phyloP scores from a whole-genome alignment of 2,329 filamentous ascomycete species.

The Fusarium torulosum region DNA sequence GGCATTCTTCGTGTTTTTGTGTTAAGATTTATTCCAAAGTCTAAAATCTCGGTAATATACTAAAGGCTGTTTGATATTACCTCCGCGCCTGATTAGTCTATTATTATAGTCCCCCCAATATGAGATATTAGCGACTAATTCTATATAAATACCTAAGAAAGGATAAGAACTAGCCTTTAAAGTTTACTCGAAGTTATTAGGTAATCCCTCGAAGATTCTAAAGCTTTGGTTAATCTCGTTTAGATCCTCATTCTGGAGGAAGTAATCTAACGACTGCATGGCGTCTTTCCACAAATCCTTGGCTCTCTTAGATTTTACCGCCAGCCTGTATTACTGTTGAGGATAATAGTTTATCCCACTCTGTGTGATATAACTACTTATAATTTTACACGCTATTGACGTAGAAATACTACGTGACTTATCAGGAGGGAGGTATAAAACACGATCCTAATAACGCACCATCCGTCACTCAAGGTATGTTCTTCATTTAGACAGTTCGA shows the following conservation, averaged over 20 bases:
- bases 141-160: too few relatives aligned
- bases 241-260: background rate
- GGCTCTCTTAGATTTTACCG: background rate
- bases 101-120: background rate
- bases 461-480: too few relatives aligned
- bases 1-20: background rate
- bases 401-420: too few relatives aligned
- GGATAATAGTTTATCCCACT: too few relatives aligned
- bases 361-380: too few relatives aligned
- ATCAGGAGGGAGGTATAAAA: too few relatives aligned
- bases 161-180: background rate
- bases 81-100: background rate
- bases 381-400: too few relatives aligned
- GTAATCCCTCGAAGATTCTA: background rate
- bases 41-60: background rate
- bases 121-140: background rate
- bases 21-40: background rate
- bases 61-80: background rate
- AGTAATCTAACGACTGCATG: background rate
- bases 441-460: too few relatives aligned
- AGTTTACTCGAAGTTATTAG: constrained; percentile 13
- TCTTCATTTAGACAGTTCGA: too few relatives aligned
- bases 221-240: background rate
- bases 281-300: constrained; percentile 9
- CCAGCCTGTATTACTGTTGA: too few relatives aligned